phyloP scores from a whole-genome alignment of 805 yeast species.

The Kregervanrija pseudodelftensis region DNA sequence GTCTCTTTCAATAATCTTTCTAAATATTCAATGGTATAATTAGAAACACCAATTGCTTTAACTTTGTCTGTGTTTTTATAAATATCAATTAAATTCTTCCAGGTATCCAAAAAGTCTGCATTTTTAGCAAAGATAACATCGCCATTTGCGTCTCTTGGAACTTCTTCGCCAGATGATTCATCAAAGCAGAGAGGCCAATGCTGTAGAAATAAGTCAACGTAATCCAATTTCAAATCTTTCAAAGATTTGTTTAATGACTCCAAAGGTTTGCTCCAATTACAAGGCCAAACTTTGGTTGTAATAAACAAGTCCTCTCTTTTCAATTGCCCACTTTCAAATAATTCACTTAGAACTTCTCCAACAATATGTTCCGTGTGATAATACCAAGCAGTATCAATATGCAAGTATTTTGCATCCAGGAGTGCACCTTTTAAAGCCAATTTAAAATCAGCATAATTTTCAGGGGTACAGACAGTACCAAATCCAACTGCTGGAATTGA shows the following conservation, averaged over 20 bases:
- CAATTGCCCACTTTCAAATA: constrained; percentile 38
- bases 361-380: constrained; percentile 38
- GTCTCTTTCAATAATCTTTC: constrained; percentile 36
- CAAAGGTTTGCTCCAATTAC: constrained; percentile 33
- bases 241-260: constrained; percentile 36
- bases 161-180: constrained; percentile 24
- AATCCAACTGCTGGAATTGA: constrained; percentile 62
- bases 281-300: constrained; percentile 68
- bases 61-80: constrained; percentile 45
- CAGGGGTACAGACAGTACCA: constrained; percentile 43
- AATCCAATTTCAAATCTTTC: constrained; percentile 34
- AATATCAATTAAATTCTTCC: constrained; percentile 65
- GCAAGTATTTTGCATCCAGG: constrained; percentile 38
- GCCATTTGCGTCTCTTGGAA: constrained; percentile 33
- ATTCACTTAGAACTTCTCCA: constrained; percentile 40
- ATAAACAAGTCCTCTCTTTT: constrained; percentile 53
- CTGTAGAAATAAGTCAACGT: constrained; percentile 39
- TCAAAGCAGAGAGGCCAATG: constrained; percentile 44
- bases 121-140: constrained; percentile 63
- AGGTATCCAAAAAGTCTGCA: constrained; percentile 75
- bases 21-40: constrained; percentile 35
- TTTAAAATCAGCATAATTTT: constrained; percentile 10
- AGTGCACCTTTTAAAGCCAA: constrained; percentile 20
- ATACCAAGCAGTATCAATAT: constrained; percentile 46
- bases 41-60: constrained; percentile 54